A percentile compares a stretch with the other conserved stretches of the same genome.
These are phyloP conservation scores for Emmonsia crescens DNA, from an alignment of 2,329 filamentous ascomycete species.

Conservation along the genomic window DNA sequence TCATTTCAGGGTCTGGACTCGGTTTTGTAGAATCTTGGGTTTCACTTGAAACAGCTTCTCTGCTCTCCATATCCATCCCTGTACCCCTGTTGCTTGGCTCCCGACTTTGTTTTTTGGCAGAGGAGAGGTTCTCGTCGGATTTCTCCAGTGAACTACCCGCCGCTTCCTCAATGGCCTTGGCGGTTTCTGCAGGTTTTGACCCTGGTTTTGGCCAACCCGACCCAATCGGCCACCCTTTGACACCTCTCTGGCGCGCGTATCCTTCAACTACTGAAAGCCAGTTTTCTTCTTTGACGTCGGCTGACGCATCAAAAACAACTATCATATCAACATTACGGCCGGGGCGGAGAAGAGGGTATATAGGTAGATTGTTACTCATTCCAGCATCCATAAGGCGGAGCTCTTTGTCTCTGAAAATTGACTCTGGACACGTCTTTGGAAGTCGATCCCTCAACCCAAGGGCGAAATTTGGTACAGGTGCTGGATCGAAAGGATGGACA, in stretches of 20 bases:
- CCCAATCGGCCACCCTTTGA: conserved; percentile 90
- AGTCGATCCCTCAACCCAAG: conserved; percentile 69
- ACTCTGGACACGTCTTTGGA: conserved; percentile 65
- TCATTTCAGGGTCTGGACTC: conserved; percentile 13
- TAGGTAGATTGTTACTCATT: conserved; percentile 96
- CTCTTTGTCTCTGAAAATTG: conserved; percentile 59
- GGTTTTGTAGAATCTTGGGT: conserved; percentile 36
- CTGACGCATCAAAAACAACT: conserved; percentile 87
- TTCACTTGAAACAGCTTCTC: conserved; percentile 31
- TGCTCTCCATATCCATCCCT: conserved; percentile 2
- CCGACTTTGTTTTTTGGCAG: conserved; percentile 40
- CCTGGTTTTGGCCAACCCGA: conserved; percentile 65
- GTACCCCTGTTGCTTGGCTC: conserved; percentile 12
- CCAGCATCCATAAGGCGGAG: conserved; percentile 89
- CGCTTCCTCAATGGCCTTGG: conserved; percentile 56
- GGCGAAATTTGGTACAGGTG: conserved; percentile 79
- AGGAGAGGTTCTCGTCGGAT: conserved; percentile 51
- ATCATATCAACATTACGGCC: conserved; percentile 82
- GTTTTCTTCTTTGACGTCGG: conserved; percentile 86
- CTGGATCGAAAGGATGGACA: conserved; percentile 89
- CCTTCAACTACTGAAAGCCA: conserved; percentile 93
- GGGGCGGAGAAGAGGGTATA: conserved; percentile 83
- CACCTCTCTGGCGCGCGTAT: conserved; percentile 76
- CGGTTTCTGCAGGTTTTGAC: conserved; percentile 49
- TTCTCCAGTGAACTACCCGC: conserved; percentile 51